Percentiles rank a stretch among this genome's conserved stretches.
Conservation (phyloP, 1,284 basidiomycete species). For the Phellopilus nigrolimitatus region DNA sequence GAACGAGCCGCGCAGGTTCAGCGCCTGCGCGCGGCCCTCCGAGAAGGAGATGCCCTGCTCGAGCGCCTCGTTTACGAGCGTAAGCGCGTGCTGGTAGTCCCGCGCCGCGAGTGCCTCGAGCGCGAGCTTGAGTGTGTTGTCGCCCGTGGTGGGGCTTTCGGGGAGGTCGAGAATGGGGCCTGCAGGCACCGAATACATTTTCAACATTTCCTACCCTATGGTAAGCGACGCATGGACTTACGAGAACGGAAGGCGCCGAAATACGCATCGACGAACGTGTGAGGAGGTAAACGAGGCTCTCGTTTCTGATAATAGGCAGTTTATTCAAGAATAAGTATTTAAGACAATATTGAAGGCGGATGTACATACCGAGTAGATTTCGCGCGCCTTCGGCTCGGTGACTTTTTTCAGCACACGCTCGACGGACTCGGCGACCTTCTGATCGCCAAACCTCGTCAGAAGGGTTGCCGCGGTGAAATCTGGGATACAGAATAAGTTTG, state of each 20-base stretch:
- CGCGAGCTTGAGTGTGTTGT: conserved; percentile 78
- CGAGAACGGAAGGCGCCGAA: conserved; percentile 93
- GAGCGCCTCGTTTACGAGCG: conserved; percentile 81
- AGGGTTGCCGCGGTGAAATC: conserved; percentile 97
- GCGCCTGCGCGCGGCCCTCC: conserved; percentile 77
- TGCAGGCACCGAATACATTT: not conserved
- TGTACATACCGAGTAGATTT: conserved; percentile 65
- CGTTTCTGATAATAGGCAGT: conserved; percentile 6
- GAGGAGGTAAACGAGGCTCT: conserved; percentile 42
- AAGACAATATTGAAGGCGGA: no score
- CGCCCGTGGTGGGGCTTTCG: conserved; percentile 73
- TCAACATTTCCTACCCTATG: not conserved
- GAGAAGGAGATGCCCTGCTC: conserved; percentile 84
- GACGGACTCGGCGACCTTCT: conserved; percentile 73
- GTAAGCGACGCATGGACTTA: conserved; percentile 32
- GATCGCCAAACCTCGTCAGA: conserved; percentile 89
- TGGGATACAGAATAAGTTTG: no score
- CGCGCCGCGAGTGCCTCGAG: conserved; percentile 81
- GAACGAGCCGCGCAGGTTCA: conserved; percentile 95
- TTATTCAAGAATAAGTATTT: no score
- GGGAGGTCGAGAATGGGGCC: conserved; percentile 44
- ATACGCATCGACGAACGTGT: conserved; percentile 68
- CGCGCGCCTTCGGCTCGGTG: conserved; percentile 65
- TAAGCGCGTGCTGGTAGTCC: conserved; percentile 84
- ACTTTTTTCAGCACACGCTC: conserved; percentile 91